phyloP scores from a whole-genome alignment of 495 filamentous ascomycete species.

The Podospora comata region DNA sequence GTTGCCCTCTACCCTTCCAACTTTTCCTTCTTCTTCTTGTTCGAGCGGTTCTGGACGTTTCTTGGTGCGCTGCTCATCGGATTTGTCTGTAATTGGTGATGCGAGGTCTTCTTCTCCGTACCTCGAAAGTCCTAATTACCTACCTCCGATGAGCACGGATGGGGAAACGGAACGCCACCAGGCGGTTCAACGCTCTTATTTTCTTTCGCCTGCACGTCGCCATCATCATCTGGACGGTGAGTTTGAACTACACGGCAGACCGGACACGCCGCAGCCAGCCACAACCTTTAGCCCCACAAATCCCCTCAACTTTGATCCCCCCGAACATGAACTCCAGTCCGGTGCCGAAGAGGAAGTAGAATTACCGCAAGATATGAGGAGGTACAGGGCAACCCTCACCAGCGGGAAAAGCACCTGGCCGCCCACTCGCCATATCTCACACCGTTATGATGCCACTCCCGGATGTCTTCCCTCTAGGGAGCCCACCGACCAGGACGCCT shows the following conservation, averaged over 20 bases:
- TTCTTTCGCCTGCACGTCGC: conserved; percentile 32
- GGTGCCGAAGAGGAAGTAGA: conserved; percentile 2
- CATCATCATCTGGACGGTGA: conserved; percentile 63
- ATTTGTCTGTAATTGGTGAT: conserved; percentile 29
- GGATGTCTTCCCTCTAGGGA: not conserved
- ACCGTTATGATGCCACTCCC: not conserved
- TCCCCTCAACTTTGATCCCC: conserved; percentile 1
- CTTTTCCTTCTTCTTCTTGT: conserved; percentile 31
- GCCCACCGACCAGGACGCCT: not conserved
- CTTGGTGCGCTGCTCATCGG: conserved; percentile 26
- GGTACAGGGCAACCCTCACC: not conserved
- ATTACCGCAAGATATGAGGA: conserved; percentile 8
- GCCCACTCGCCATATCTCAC: not conserved
- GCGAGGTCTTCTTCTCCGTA: conserved; percentile 54
- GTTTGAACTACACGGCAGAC: conserved; percentile 41
- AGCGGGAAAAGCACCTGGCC: not conserved
- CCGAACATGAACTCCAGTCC: conserved; percentile 22
- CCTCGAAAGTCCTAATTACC: conserved; percentile 48
- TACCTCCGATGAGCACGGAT: conserved; percentile 36
- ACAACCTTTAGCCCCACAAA: conserved; percentile 15
- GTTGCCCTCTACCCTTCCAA: conserved; percentile 45
- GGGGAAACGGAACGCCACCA: conserved; percentile 32
- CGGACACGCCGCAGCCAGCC: conserved; percentile 27
- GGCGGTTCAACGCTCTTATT: conserved; percentile 25
- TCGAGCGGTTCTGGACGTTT: not conserved